phyloP scores from a whole-genome alignment of 108 stramenopile species.

The Asterionellopsis glacialis region DNA sequence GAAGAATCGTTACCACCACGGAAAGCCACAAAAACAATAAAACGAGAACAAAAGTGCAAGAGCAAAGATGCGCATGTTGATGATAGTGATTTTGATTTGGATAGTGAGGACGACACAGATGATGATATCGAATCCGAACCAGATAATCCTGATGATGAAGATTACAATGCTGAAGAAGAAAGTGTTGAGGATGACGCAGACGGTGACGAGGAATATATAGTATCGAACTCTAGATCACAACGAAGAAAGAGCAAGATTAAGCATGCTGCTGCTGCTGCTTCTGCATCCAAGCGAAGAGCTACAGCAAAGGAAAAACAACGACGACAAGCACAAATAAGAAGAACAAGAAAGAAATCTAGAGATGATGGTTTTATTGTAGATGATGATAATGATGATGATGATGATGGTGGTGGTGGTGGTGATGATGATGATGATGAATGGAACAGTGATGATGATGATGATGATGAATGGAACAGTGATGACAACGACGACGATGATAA shows the following conservation, averaged over 20 bases:
- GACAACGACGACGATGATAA: conserved; percentile 8
- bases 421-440: conserved; percentile 8
- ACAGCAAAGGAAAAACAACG: neutral
- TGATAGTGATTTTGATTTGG: no score
- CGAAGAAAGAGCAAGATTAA: conserved; percentile 4
- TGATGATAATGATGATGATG: conserved; percentile 10
- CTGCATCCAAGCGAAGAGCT: no score
- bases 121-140: neutral
- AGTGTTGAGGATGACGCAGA: conserved; percentile 25
- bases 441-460: conserved; percentile 25
- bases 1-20: no score
- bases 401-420: conserved; percentile 20
- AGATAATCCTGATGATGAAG: conserved; percentile 16
- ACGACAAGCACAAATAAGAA: conserved; percentile 7
- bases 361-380: conserved; percentile 9
- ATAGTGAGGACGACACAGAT: no score
- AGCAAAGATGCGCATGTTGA: no score
- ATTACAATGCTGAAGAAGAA: conserved; percentile 6
- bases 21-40: no score
- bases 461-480: conserved; percentile 16
- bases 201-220: conserved; percentile 9
- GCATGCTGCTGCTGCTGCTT: conserved; percentile 4
- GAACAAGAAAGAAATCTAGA: conserved; percentile 28
- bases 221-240: neutral
- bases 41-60: no score